Base-by-base conservation (phyloP, 2,329 filamentous ascomycete species). In the Neonectria ditissima region DNA sequence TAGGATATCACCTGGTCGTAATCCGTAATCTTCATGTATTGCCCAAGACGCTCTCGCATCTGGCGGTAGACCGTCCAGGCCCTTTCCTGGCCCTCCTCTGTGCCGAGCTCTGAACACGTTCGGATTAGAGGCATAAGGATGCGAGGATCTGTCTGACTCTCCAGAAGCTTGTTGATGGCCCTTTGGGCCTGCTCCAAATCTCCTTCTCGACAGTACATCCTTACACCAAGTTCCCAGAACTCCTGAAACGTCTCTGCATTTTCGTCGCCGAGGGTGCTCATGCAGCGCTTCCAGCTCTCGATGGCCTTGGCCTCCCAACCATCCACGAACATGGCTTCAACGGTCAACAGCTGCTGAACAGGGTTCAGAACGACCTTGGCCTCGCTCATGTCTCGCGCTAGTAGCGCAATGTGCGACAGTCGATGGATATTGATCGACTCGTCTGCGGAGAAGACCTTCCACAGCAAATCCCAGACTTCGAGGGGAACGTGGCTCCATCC, bases 1-100 rank as follows among this genome's bases (percentile, higher is more conserved):
- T 86, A 87, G 20, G 90, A 85, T 50, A 91, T 89, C 37, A 94
- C 85, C 64, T 86, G 82, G 75, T 97, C 93, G 71, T 94, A 97
- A 73, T 97, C 91, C 18, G 88, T 80, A 73, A 94, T 89, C 3
- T 82, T 86, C 80, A 94, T 90, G 1, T 83, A 78, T 24, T 82
- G 74, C 1, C 86, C 88, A 2, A 93, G 81, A 6, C 86, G 82
- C 26, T 83, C 80, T 64, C 89, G 88, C 69, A 97, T 82, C 55
- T 84, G 83, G 39, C 88, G 79, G 76, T 95, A 96, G 1, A 87
- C 76, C 24, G 83, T 79, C 88, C 91, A 95, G 0, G 92, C 92
- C 65, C 83, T 83, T 18, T 85, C 78, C 28, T 82, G 82, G 5
- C 74, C 72, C 24, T 80, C 85, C 62, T 74, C 81, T 51, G 75